Conservation (phyloP, 2,329 filamentous ascomycete species). For the Pestalotiopsis sp. region DNA sequence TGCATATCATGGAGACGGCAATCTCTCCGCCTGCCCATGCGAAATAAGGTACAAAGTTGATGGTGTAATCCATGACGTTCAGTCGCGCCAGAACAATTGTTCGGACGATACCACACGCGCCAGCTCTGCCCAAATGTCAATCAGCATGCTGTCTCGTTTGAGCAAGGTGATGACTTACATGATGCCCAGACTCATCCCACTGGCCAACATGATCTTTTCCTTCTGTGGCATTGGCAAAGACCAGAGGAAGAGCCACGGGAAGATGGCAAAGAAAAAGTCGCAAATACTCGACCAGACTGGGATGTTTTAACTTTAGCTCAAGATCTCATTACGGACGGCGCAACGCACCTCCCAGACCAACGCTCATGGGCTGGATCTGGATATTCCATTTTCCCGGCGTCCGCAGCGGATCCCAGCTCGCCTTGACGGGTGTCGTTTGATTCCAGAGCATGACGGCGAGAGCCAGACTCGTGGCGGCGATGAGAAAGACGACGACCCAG, state of each 20-base stretch:
- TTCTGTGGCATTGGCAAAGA: constrained; percentile 27
- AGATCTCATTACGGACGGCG: not conserved
- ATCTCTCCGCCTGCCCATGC: constrained; percentile 33
- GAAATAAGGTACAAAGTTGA: constrained; percentile 32
- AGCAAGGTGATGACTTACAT: constrained; percentile 22
- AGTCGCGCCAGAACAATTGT: constrained; percentile 28
- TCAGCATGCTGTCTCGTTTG: not conserved
- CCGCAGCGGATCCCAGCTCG: constrained; percentile 39
- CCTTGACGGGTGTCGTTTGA: constrained; percentile 37
- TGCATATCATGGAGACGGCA: constrained; percentile 30
- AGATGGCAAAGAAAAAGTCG: constrained; percentile 29
- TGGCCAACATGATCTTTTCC: constrained; percentile 30
- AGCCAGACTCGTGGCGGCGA: constrained; percentile 32
- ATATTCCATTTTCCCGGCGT: constrained; percentile 38
- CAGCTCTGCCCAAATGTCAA: constrained; percentile 28
- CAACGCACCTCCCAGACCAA: constrained; percentile 36
- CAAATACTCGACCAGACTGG: constrained; percentile 39
- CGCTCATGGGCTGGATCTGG: constrained; percentile 38
- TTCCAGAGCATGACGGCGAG: constrained; percentile 41
- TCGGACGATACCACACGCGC: constrained; percentile 35
- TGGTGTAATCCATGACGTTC: constrained; percentile 30
- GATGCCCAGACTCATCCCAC: constrained; percentile 31
- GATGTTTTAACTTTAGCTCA: not conserved
- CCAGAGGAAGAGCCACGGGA: constrained; percentile 31
- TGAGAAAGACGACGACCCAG: constrained; percentile 35